A percentile compares a stretch with the other conserved stretches of the same genome.
Evolutionary conservation across 257 asterid species (phyloP).

Genomic region (Henckelia pumila): DNA sequence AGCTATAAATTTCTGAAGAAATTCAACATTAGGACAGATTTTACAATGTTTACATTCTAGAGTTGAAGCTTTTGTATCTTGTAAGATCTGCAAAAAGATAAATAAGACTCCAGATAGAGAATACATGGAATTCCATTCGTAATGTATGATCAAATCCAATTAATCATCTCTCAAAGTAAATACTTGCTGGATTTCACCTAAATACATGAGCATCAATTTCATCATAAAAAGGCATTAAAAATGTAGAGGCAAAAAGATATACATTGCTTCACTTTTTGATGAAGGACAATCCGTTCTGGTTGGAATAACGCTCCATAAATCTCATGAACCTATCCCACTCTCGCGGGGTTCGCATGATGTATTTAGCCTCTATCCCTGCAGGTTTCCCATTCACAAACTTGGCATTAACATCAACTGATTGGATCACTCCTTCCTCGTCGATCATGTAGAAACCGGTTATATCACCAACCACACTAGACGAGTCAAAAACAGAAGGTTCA

Average conservation of each 20-base stretch:
- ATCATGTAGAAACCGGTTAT: slow-evolving; percentile 93
- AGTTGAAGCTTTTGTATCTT: slow-evolving; percentile 11
- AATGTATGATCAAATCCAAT: not conserved
- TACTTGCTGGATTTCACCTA: slow-evolving; percentile 25
- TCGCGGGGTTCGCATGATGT: slow-evolving; percentile 68
- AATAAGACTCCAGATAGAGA: not conserved
- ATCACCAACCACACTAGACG: slow-evolving; percentile 83
- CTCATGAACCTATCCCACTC: slow-evolving; percentile 99
- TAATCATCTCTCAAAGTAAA: slow-evolving; percentile 26
- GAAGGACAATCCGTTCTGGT: slow-evolving; percentile 69
- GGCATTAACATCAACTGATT: slow-evolving; percentile 87
- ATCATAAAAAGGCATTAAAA: slow-evolving; percentile 17
- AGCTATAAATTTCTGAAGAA: slow-evolving; percentile 17
- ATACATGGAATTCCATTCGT: slow-evolving; percentile 21
- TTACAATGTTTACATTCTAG: slow-evolving; percentile 24
- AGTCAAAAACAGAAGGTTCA: slow-evolving; percentile 88
- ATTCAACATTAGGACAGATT: slow-evolving; percentile 27
- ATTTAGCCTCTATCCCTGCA: slow-evolving; percentile 90
- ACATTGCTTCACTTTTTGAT: slow-evolving; percentile 53
- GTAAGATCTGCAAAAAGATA: slow-evolving; percentile 16
- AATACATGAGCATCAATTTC: slow-evolving; percentile 29
- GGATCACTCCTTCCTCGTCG: slow-evolving; percentile 86
- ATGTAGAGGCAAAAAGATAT: slow-evolving; percentile 23
- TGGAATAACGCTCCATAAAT: slow-evolving; percentile 87
- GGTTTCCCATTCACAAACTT: slow-evolving; percentile 90